phyloP scores from a whole-genome alignment of 2,329 filamentous ascomycete genomes.

The Tolypocladium tundrense region DNA sequence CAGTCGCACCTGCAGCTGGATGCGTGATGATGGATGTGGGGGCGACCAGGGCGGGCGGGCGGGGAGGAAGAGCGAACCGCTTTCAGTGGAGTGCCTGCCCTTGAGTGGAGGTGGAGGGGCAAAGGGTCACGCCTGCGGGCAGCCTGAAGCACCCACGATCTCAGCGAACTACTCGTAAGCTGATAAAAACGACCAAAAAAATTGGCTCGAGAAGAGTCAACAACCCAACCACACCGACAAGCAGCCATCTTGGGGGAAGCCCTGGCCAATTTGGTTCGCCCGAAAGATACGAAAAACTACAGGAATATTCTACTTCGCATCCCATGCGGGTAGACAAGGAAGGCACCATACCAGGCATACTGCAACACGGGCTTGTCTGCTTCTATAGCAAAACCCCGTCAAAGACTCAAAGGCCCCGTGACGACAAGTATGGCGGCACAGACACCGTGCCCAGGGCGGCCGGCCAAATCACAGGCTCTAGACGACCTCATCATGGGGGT shows the following conservation, averaged over 20 bases:
- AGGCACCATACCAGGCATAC: background rate
- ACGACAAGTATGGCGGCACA: background rate
- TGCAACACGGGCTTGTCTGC: background rate
- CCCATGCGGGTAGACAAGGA: background rate
- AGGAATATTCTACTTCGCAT: background rate
- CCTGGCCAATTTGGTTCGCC: background rate
- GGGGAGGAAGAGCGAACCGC: background rate
- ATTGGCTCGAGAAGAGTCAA: background rate
- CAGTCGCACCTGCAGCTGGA: background rate
- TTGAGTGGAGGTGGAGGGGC: background rate
- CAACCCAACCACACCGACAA: background rate
- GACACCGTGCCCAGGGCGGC: background rate
- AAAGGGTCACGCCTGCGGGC: no score
- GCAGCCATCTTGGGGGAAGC: background rate
- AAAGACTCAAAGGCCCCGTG: background rate
- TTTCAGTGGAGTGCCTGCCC: background rate
- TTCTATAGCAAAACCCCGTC: background rate
- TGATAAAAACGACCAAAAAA: background rate
- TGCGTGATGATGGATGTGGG: background rate
- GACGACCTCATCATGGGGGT: slow-evolving; percentile 49
- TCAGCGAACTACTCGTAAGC: background rate
- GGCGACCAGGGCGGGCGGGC: background rate
- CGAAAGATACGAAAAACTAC: background rate
- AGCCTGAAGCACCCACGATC: no score
- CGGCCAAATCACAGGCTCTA: slow-evolving; percentile 16